Conservation (phyloP, 2,329 filamentous ascomycete genomes). For the Furcasterigmium furcatum region DNA sequence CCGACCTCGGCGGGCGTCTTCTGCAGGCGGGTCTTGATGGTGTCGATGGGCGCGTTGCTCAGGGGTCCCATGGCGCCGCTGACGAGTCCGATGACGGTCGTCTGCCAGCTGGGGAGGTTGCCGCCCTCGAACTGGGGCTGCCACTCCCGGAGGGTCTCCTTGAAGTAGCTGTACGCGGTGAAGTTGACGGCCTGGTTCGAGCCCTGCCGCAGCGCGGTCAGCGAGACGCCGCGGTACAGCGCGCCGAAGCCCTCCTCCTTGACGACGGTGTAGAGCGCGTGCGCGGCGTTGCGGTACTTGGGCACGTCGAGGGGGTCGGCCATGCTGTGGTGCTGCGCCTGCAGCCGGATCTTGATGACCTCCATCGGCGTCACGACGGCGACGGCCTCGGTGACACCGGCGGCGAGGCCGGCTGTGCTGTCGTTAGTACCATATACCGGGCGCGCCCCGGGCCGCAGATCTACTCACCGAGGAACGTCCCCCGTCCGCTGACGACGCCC, state of each 20-base stretch:
- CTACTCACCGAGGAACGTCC: conserved; percentile 52
- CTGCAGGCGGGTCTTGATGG: conserved; percentile 96
- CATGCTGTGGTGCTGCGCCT: conserved; percentile 97
- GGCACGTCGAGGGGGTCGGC: conserved; percentile 93
- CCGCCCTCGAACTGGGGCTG: conserved; percentile 65
- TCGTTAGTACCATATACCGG: background rate
- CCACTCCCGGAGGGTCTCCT: conserved; percentile 67
- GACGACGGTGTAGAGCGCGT: conserved; percentile 80
- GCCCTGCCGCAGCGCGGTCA: conserved; percentile 91
- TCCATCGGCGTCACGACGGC: conserved; percentile 98
- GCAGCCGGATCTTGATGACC: conserved; percentile 96
- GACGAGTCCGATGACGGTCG: conserved; percentile 84
- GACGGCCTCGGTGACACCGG: conserved; percentile 94
- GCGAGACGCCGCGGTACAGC: conserved; percentile 87
- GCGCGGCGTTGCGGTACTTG: conserved; percentile 94
- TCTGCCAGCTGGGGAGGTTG: conserved; percentile 83
- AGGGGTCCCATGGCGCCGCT: conserved; percentile 93
- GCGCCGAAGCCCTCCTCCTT: conserved; percentile 86
- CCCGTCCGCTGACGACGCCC: conserved; percentile 65
- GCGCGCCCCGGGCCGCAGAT: background rate
- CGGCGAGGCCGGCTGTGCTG: conserved; percentile 70
- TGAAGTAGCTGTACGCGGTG: conserved; percentile 94
- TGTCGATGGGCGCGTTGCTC: conserved; percentile 96
- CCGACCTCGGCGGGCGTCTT: conserved; percentile 81
- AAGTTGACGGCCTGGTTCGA: conserved; percentile 99